Evolutionary conservation across 176 grass and related monocot genomes (phyloP), one percentile per base, ranked within the genome.

Genomic region (Lolium multiflorum): DNA sequence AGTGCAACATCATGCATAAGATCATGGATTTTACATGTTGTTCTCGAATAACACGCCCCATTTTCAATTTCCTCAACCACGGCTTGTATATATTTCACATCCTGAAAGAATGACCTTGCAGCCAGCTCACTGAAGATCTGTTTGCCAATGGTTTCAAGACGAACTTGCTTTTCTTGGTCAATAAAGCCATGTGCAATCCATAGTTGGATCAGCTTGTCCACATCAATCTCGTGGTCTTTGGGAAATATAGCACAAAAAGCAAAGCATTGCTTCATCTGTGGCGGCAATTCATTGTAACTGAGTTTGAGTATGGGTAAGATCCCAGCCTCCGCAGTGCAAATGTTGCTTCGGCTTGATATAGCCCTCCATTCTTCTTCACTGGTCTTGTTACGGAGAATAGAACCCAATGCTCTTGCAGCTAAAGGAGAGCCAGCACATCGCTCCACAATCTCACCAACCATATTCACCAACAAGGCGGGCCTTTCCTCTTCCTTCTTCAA

Each of bases 1-100:
- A 71, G 9, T 71, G 67, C 67, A 71, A 71, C 67, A 14, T 71
- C 67, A n/a, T 71, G 67, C 67, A 71, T 71, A 71, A 71, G 67
- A 43, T 71, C 67, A 2, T 71, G 67, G 3, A 71, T 71, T n/a
- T 43, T 43, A n/a, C 67, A 43, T 43, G 17, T 71, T 11, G 7
- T 43, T 43, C 37, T 71, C 4, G 37, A 35, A 66, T 66, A 66
- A 66, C 13, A 66, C 0, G 3, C 13, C 26, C 14, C 13, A 48
- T 48, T 9, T 9, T 11, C 7, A 48, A 11, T 0, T 2, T 0
- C 60, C 0, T 3, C 11, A 9, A 25, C 2, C 0, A 7, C 4
- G 3, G 1, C 35, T 69, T 20, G 16, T 31, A 69, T 35, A 41
- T 41, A 35, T 11, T 41, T 10, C 0, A 69, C 16, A 69, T 69